Conservation (phyloP, 768 basidiomycete species). For the Boletellus ananas region DNA sequence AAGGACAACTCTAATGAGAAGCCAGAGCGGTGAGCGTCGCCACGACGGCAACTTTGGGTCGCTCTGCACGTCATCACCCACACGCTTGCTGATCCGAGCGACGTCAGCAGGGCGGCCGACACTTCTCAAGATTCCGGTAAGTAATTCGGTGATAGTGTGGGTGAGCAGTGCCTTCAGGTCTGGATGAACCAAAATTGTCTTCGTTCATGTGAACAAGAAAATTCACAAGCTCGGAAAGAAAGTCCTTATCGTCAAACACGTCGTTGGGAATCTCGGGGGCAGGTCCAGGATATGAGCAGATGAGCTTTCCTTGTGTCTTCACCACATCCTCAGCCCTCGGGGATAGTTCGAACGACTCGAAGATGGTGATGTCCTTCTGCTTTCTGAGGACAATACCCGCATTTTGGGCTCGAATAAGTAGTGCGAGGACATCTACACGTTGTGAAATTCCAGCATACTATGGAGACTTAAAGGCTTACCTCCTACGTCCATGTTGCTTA, state of each 20-base stretch:
- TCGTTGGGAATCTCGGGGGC: conserved; percentile 33
- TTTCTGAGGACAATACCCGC: conserved; percentile 40
- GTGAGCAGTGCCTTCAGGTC: conserved; percentile 22
- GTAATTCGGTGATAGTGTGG: conserved; percentile 44
- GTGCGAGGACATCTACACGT: conserved; percentile 33
- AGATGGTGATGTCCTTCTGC: conserved; percentile 5
- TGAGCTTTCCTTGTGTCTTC: conserved; percentile 36
- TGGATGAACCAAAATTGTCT: conserved; percentile 26
- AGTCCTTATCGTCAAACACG: conserved; percentile 15
- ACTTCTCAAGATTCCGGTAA: conserved; percentile 41
- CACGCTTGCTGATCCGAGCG: neutral
- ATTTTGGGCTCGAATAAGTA: conserved; percentile 44
- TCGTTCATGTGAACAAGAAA: conserved; percentile 36
- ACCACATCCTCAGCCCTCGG: conserved; percentile 33
- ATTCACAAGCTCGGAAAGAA: conserved; percentile 33
- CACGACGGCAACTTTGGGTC: conserved; percentile 21
- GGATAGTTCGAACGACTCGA: conserved; percentile 40
- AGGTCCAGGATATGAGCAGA: conserved; percentile 43
- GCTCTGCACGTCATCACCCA: conserved; percentile 4
- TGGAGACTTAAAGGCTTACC: neutral
- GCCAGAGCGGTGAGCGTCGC: conserved; percentile 37
- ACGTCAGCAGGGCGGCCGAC: conserved; percentile 17
- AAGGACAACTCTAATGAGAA: conserved; percentile 14
- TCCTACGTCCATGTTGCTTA: neutral
- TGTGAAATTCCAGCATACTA: neutral